A percentile compares a stretch with the other conserved stretches of the same genome.
These are phyloP conservation scores for Stemphylium lycopersici DNA, from an alignment of 2,329 filamentous ascomycete species.

Conservation along the genomic window DNA sequence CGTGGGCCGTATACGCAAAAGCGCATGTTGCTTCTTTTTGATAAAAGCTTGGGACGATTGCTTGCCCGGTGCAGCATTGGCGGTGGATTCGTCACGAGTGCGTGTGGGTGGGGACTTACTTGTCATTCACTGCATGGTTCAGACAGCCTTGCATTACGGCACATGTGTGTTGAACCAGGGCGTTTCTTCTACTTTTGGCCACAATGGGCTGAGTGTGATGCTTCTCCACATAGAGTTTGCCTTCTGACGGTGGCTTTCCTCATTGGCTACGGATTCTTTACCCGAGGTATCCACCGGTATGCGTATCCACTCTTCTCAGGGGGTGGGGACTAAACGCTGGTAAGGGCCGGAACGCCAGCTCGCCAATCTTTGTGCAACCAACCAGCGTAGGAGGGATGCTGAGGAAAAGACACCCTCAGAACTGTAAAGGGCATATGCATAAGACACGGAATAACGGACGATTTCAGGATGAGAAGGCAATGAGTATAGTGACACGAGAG, in stretches of 20 bases:
- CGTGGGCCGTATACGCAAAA: background rate
- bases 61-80: background rate
- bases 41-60: background rate
- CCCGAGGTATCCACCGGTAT: background rate
- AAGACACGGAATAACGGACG: background rate
- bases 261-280: background rate
- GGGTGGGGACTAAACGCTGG: background rate
- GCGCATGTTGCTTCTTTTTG: constrained; percentile 1
- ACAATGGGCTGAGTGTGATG: constrained; percentile 5
- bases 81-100: too few species aligned
- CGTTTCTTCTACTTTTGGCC: background rate
- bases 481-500: background rate
- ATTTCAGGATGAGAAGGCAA: background rate
- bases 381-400: background rate
- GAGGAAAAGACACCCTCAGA: background rate
- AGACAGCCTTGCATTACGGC: background rate
- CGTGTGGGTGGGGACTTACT: too few species aligned
- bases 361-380: constrained; percentile 4
- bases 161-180: background rate
- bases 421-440: background rate
- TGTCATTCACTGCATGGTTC: background rate
- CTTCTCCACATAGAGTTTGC: constrained; percentile 1
- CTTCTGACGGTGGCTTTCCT: background rate
- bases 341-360: background rate
- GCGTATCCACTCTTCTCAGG: background rate